phyloP scores from a whole-genome alignment of 257 asterid genomes.

The Galeopsis tetrahit region DNA sequence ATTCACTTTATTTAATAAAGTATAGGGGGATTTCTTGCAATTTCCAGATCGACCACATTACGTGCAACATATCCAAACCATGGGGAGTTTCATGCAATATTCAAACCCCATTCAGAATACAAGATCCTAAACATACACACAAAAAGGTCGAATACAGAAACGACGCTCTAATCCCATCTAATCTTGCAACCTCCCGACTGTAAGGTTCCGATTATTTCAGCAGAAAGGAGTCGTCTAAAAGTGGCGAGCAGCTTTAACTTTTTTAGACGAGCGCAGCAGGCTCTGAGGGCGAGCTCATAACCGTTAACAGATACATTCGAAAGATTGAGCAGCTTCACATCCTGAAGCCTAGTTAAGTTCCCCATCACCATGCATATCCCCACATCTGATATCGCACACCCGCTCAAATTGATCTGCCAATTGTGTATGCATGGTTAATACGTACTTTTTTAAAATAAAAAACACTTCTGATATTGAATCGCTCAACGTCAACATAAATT shows the following conservation, averaged over 20 bases:
- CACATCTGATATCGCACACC: slow-evolving; percentile 56
- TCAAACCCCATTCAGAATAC: too few relatives aligned
- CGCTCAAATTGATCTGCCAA: slow-evolving; percentile 64
- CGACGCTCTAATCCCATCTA: slow-evolving; percentile 62
- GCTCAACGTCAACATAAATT: too few relatives aligned
- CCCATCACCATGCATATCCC: slow-evolving; percentile 77
- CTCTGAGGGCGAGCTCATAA: slow-evolving; percentile 64
- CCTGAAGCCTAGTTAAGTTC: slow-evolving; percentile 67
- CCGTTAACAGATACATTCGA: slow-evolving; percentile 59
- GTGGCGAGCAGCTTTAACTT: slow-evolving; percentile 61
- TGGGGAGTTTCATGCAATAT: too few relatives aligned
- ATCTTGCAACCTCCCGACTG: slow-evolving; percentile 66
- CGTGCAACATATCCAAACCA: too few relatives aligned
- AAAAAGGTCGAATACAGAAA: too few relatives aligned
- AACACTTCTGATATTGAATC: too few relatives aligned
- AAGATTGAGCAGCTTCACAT: slow-evolving; percentile 61
- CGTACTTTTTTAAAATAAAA: background rate
- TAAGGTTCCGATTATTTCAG: slow-evolving; percentile 50
- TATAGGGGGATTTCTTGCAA: too few relatives aligned
- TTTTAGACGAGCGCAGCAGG: slow-evolving; percentile 55
- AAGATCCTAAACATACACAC: too few relatives aligned
- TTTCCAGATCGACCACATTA: too few relatives aligned
- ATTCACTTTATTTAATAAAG: too few relatives aligned
- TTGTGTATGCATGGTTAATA: background rate
- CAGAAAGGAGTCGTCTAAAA: slow-evolving; percentile 49